A percentile compares a stretch with the other conserved stretches of the same genome.
phyloP scores from a whole-genome alignment of 2,329 filamentous ascomycete species.

The Ophiocordyceps polyrhachis-furcata region DNA sequence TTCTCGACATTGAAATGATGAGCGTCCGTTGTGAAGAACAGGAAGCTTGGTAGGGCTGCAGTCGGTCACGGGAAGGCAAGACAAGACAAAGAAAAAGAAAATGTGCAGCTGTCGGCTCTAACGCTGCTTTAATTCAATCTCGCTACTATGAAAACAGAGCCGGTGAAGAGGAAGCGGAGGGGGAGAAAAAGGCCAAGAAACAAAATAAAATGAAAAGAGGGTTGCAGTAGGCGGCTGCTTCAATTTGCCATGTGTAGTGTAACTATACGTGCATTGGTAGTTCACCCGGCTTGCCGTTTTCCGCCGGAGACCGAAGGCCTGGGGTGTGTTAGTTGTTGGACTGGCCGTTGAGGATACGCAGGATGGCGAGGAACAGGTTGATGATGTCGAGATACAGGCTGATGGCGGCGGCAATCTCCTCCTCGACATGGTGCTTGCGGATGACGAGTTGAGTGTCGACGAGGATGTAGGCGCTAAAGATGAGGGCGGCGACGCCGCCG shows the following conservation, averaged over 20 bases:
- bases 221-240: not conserved
- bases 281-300: not conserved
- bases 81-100: not conserved
- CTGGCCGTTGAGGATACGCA: slow-evolving; percentile 92
- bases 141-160: not conserved
- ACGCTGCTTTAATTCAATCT: not conserved
- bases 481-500: slow-evolving; percentile 59
- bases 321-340: slow-evolving; percentile 52
- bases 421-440: slow-evolving; percentile 91
- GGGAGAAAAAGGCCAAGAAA: not conserved
- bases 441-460: slow-evolving; percentile 93
- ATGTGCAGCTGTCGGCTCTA: not conserved
- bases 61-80: not conserved
- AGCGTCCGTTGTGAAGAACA: not conserved
- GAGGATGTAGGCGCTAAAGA: slow-evolving; percentile 90
- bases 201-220: not conserved
- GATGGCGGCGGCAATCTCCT: slow-evolving; percentile 91
- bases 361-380: slow-evolving; percentile 90
- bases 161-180: not conserved
- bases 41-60: not conserved
- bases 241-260: not conserved
- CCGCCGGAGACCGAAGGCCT: too few relatives aligned
- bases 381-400: slow-evolving; percentile 91
- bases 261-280: not conserved
- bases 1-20: not conserved